Evolutionary conservation across 768 basidiomycete genomes (phyloP).

Genomic region (Russula compacta): DNA sequence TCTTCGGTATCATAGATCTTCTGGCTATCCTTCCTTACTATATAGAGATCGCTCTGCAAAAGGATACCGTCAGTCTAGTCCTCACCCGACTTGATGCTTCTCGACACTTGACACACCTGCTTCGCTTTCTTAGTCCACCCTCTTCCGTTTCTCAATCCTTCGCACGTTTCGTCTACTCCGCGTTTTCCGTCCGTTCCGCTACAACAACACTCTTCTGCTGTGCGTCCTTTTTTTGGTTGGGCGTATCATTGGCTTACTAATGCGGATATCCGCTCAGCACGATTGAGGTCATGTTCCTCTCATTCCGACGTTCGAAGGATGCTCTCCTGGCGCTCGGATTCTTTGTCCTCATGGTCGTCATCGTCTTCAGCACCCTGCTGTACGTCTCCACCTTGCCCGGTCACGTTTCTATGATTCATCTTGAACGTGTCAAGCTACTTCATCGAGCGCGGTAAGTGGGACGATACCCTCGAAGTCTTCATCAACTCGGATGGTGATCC

Average conservation of each 20-base stretch:
- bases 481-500: slow-evolving; percentile 81
- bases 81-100: too few species aligned
- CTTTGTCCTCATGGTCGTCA: slow-evolving; percentile 80
- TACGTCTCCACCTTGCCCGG: slow-evolving; percentile 22
- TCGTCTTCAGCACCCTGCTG: slow-evolving; percentile 82
- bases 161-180: slow-evolving; percentile 83
- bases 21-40: slow-evolving; percentile 85
- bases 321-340: slow-evolving; percentile 81
- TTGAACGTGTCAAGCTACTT: slow-evolving; percentile 51
- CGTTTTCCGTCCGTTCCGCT: slow-evolving; percentile 84
- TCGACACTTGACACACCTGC: too few species aligned
- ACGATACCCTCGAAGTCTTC: slow-evolving; percentile 67
- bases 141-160: slow-evolving; percentile 87
- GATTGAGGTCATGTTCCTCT: slow-evolving; percentile 89
- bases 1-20: slow-evolving; percentile 80
- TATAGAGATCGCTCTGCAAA: slow-evolving; percentile 70
- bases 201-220: slow-evolving; percentile 76
- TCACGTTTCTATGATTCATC: background rate
- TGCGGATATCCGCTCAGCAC: slow-evolving; percentile 37
- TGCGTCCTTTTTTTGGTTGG: slow-evolving; percentile 26
- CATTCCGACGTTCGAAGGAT: slow-evolving; percentile 77
- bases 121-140: slow-evolving; percentile 45
- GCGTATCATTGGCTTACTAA: background rate
- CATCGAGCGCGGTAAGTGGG: slow-evolving; percentile 86
- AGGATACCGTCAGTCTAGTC: slow-evolving; percentile 64